Percentiles rank a stretch among this genome's conserved stretches.
These are phyloP conservation scores for Arachis monticola DNA, from an alignment of 331 rosid species.

Conservation along the genomic window DNA sequence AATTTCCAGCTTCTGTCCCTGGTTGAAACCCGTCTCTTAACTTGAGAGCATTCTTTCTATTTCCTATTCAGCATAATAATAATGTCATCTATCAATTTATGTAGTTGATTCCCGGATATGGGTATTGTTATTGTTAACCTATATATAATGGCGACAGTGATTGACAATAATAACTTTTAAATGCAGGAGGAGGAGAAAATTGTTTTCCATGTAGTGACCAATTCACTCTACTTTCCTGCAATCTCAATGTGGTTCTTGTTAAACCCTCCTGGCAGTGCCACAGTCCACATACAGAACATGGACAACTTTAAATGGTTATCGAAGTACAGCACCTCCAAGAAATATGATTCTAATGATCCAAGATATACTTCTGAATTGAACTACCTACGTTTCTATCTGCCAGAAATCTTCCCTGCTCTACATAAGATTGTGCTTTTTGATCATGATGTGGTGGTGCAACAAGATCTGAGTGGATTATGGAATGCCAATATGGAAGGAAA, in stretches of 20 bases:
- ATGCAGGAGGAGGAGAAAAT: conserved; percentile 81
- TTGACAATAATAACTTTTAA: conserved; percentile 34
- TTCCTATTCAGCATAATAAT: conserved; percentile 1
- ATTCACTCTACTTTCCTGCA: conserved; percentile 88
- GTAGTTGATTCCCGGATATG: neutral
- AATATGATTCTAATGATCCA: conserved; percentile 61
- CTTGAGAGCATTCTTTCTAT: conserved; percentile 1
- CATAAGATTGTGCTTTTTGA: conserved; percentile 79
- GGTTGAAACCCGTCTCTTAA: conserved; percentile 14
- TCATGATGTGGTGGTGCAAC: conserved; percentile 93
- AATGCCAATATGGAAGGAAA: conserved; percentile 68
- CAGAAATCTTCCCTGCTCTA: conserved; percentile 75
- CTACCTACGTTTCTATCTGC: conserved; percentile 91
- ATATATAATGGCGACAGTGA: conserved; percentile 19
- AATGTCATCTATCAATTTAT: conserved; percentile 19
- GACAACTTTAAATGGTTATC: conserved; percentile 73
- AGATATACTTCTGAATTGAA: conserved; percentile 87
- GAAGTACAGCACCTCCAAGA: conserved; percentile 53
- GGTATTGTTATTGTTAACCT: conserved; percentile 9
- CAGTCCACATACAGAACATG: conserved; percentile 71
- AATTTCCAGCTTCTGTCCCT: neutral
- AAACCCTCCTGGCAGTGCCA: conserved; percentile 87
- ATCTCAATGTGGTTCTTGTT: conserved; percentile 93
- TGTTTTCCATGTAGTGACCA: conserved; percentile 91
- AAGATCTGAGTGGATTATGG: conserved; percentile 82